Conservation (phyloP, 768 basidiomycete species). For the Serendipita sp. region DNA sequence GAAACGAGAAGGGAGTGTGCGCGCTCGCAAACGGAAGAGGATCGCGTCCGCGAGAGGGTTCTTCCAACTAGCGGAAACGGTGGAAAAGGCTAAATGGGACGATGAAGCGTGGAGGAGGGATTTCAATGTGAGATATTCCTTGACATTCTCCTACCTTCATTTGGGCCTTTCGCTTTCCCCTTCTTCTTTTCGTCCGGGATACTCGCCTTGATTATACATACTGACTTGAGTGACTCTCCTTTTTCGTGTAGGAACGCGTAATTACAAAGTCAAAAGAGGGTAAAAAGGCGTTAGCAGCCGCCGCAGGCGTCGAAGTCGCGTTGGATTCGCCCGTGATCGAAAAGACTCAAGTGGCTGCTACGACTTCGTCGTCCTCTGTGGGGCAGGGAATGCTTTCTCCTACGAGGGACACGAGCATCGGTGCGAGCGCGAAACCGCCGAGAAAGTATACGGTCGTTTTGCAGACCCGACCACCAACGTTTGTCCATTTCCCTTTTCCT, state of each 20-base stretch:
- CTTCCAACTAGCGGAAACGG: slow-evolving; percentile 69
- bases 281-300: background rate
- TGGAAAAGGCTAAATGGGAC: slow-evolving; percentile 50
- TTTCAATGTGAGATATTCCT: slow-evolving; percentile 37
- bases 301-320: background rate
- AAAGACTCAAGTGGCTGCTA: background rate
- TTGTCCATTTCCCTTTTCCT: background rate
- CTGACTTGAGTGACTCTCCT: too few species aligned
- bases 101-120: slow-evolving; percentile 39
- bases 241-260: background rate
- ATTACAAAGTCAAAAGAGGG: background rate
- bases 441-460: background rate
- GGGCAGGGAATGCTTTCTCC: background rate
- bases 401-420: background rate
- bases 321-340: slow-evolving; percentile 2
- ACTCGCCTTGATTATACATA: too few species aligned
- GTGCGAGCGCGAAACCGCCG: background rate
- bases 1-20: background rate
- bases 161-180: too few species aligned
- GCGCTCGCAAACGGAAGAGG: background rate
- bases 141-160: too few species aligned
- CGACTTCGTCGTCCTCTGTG: too few species aligned
- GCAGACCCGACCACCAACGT: background rate
- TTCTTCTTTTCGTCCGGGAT: too few species aligned
- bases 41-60: slow-evolving; percentile 27